Base-by-base conservation (phyloP, 2,329 filamentous ascomycete species). In the Phialophora verrucosa region DNA sequence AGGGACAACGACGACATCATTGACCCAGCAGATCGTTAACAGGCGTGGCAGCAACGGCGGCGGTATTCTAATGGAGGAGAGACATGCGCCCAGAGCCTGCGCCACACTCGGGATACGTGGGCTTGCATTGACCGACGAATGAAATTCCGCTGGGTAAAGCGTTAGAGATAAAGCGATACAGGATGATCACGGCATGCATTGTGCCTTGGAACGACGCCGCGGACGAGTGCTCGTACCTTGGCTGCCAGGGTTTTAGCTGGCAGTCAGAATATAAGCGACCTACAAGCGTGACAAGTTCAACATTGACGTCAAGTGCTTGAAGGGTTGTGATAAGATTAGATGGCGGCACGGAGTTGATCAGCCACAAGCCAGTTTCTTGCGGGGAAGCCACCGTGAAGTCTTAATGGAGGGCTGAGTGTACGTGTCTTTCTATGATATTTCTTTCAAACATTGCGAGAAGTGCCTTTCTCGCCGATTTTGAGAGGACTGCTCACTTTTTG, bases 81-180 rank as follows among this genome's bases (percentile, higher is more conserved):
- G 31, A 17, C 10, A 27, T 8, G 58, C 42, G 59, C 32, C 59
- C 38, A 62, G 51, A 56, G 27, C 51, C 44, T 62, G 59, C 59
- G 59, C 59, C 59, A 62, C 59, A 20, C 20, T 31, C 31, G 31
- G 12, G 35, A 44, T 62, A 56, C 59, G 59, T 56, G 38, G 59
- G 50, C 59, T 38, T 17, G 20, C 49, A 20, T 29, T 10, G 12
- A 17, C 17, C 1, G 38, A 25, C n/a, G 23, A 35, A 25, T 47
- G 35, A 47, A 32, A 32, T 6, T 12, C 27, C 4, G 4, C 27
- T 27, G 4, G 42, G 27, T 31, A 14, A 59, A 32, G 14, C 42
- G 44, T n/a, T 32, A 42, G 31, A 38, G 35, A 31, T 27, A 7
- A 29, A 11, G 38, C 14, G 14, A 59, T 20, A 42, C 23, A 27